Conservation (phyloP, 1,284 basidiomycete genomes). For the Heterobasidion parviporum region DNA sequence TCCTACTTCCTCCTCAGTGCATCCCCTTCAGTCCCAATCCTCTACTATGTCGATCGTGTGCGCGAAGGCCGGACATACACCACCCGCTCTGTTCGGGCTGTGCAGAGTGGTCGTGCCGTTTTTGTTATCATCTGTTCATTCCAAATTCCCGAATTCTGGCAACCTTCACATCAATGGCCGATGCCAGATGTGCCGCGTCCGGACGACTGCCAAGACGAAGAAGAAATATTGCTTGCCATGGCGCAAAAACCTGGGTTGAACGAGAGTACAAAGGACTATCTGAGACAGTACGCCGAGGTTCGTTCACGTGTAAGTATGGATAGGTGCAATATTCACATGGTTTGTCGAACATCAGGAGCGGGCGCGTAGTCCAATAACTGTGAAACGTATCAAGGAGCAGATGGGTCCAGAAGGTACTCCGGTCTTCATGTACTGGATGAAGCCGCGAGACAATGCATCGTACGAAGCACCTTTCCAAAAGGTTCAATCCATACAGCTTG, state of each 20-base stretch:
- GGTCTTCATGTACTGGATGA: constrained; percentile 75
- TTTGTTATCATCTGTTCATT: constrained; percentile 87
- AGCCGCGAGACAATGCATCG: constrained; percentile 56
- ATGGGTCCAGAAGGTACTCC: constrained; percentile 36
- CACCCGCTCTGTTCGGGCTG: constrained; percentile 68
- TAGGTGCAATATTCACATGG: neutral
- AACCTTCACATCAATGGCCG: constrained; percentile 56
- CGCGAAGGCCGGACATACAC: constrained; percentile 72
- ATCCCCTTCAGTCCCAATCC: constrained; percentile 68
- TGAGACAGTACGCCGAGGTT: constrained; percentile 37
- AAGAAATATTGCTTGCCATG: constrained; percentile 19
- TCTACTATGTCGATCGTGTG: constrained; percentile 83
- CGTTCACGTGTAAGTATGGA: constrained; percentile 16
- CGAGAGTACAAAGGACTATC: constrained; percentile 22
- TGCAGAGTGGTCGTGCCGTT: constrained; percentile 69
- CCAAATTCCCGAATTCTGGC: constrained; percentile 72
- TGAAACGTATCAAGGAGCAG: constrained; percentile 38
- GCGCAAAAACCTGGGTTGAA: constrained; percentile 23
- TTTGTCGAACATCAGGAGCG: constrained; percentile 44
- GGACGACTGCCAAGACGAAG: constrained; percentile 59
- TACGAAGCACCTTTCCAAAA: constrained; percentile 75
- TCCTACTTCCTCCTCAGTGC: constrained; percentile 81
- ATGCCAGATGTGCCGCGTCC: constrained; percentile 54
- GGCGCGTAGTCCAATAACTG: constrained; percentile 57
- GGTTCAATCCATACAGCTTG: constrained; percentile 30